Conservation (phyloP, 23 red algal species). For the Gracilariopsis chorda region DNA sequence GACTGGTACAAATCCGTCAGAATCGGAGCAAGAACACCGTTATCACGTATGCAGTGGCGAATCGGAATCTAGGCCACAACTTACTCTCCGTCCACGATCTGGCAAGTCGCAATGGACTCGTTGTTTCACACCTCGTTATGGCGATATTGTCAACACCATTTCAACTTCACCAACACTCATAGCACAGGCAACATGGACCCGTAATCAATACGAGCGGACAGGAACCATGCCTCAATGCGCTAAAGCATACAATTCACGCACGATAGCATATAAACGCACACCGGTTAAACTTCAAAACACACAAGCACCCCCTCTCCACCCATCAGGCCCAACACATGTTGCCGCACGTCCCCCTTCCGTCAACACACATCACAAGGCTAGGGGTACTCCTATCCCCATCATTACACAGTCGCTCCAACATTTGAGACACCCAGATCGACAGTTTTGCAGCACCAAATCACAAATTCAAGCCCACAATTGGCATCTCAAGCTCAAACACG, state of each 20-base stretch:
- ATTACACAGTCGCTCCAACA: neutral
- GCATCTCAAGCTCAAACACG: neutral
- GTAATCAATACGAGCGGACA: neutral
- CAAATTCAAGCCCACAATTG: neutral
- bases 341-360: neutral
- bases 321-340: neutral
- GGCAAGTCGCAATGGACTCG: neutral
- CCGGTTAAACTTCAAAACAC: neutral
- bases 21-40: neutral
- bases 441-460: neutral
- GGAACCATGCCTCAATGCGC: neutral
- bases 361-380: too few relatives aligned
- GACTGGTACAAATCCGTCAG: too few relatives aligned
- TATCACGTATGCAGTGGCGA: constrained; percentile 3
- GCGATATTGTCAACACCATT: neutral
- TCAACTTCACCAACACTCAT: neutral
- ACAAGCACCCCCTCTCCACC: neutral
- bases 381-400: too few relatives aligned
- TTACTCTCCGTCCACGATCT: constrained; percentile 5
- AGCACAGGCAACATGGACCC: neutral
- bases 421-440: neutral
- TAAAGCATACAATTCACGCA: neutral
- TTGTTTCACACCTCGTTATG: neutral
- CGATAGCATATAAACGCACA: neutral
- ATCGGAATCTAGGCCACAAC: neutral